Conservation (phyloP, 2,329 filamentous ascomycete species). For the Colletotrichum cereale region DNA sequence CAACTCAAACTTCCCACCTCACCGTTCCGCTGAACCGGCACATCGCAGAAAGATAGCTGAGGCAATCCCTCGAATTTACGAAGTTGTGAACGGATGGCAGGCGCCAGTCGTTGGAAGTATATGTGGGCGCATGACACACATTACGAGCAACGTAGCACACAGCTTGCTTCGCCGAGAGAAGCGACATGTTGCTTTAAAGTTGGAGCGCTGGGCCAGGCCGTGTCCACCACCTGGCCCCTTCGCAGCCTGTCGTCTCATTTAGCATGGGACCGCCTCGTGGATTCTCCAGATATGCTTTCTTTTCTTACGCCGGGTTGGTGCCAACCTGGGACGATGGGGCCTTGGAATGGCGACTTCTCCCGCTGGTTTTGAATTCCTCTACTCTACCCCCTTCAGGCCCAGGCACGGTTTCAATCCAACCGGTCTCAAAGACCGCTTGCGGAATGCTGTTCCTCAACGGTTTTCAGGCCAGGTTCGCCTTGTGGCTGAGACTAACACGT, state of each 20-base stretch:
- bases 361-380: not conserved
- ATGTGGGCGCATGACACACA: not conserved
- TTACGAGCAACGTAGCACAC: not conserved
- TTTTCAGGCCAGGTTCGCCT: not conserved
- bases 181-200: constrained; percentile 38
- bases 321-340: not conserved
- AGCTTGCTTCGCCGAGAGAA: constrained; percentile 14
- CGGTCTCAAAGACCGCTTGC: not conserved
- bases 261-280: constrained; percentile 25
- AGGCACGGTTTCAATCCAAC: not conserved
- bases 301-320: constrained; percentile 30
- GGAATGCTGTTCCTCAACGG: not conserved
- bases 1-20: constrained; percentile 8
- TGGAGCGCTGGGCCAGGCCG: constrained; percentile 13
- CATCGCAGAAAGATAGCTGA: not conserved
- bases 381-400: not conserved
- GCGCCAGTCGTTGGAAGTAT: constrained; percentile 8
- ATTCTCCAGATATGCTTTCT: constrained; percentile 34
- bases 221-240: constrained; percentile 18
- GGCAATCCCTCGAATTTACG: constrained; percentile 6
- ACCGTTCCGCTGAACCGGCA: not conserved
- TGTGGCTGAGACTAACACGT: constrained; percentile 21
- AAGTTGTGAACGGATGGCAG: constrained; percentile 11
- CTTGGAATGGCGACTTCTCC: not conserved
- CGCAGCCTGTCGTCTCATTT: constrained; percentile 31